Conservation (phyloP, 2,329 filamentous ascomycete species). For the Daldinia eschscholtzii region DNA sequence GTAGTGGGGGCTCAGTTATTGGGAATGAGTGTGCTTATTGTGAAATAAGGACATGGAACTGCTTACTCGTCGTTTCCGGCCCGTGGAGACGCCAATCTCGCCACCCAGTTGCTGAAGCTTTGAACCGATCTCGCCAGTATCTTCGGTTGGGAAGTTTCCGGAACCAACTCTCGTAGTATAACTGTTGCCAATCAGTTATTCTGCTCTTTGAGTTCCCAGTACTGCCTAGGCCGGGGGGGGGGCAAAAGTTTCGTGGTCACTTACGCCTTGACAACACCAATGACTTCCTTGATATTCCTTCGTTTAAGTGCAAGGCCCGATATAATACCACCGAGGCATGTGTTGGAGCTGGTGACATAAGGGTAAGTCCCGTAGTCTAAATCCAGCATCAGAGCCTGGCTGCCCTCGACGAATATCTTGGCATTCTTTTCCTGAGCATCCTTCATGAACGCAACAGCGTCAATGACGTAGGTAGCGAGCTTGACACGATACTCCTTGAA, state of each 20-base stretch:
- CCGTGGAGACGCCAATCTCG: slow-evolving; percentile 59
- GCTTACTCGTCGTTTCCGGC: slow-evolving; percentile 60
- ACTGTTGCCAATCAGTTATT: slow-evolving; percentile 4
- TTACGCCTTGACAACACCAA: slow-evolving; percentile 70
- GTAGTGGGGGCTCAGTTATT: not conserved
- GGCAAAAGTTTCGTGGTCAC: slow-evolving; percentile 2
- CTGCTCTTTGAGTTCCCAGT: not conserved
- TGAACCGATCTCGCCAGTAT: slow-evolving; percentile 50
- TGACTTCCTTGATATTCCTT: slow-evolving; percentile 64
- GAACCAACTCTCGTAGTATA: slow-evolving; percentile 69
- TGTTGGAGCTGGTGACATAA: slow-evolving; percentile 68
- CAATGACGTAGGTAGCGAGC: slow-evolving; percentile 72
- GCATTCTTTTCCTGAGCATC: slow-evolving; percentile 69
- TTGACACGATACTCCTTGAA: slow-evolving; percentile 71
- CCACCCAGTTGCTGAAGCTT: slow-evolving; percentile 55
- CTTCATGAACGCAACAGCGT: slow-evolving; percentile 74
- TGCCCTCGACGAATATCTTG: slow-evolving; percentile 76
- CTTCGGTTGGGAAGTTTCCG: slow-evolving; percentile 71
- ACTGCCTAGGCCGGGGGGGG: not conserved
- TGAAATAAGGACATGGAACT: not conserved
- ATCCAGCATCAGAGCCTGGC: slow-evolving; percentile 71
- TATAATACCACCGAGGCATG: slow-evolving; percentile 66
- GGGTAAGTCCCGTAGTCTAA: slow-evolving; percentile 65
- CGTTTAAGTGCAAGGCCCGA: slow-evolving; percentile 57
- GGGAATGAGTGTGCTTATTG: not conserved